phyloP scores from a whole-genome alignment of 176 grass and related monocot species.

The Puccinellia tenuiflora region DNA sequence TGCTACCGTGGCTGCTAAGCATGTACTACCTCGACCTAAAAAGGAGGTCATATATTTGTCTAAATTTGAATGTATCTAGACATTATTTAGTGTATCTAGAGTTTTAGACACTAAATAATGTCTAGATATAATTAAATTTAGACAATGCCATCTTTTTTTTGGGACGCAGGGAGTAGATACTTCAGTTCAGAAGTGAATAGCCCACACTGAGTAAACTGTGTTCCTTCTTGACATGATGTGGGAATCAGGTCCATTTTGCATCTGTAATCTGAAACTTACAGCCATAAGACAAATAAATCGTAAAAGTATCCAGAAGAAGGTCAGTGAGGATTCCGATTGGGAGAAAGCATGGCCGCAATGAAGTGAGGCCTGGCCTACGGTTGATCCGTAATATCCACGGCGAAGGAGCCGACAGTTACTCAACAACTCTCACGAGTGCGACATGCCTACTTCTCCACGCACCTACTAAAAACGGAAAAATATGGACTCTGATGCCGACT shows the following conservation, averaged over 20 bases:
- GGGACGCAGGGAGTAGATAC: too few species aligned
- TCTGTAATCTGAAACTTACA: neutral
- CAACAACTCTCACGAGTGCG: neutral
- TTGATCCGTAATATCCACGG: neutral
- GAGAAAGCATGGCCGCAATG: neutral
- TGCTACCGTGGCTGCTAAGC: neutral
- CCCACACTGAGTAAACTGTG: neutral
- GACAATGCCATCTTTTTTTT: too few species aligned
- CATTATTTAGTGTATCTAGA: too few species aligned
- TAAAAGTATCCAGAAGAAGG: neutral
- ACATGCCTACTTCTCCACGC: neutral
- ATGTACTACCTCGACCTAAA: too few species aligned
- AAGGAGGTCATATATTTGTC: too few species aligned
- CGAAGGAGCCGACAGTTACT: too few species aligned
- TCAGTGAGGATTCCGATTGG: neutral
- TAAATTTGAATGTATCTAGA: too few species aligned
- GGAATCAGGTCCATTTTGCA: neutral
- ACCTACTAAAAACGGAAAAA: neutral
- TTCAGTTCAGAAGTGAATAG: neutral
- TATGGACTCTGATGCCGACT: neutral
- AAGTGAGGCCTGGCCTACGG: neutral
- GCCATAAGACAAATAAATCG: neutral
- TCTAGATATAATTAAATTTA: too few species aligned
- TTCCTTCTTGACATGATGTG: neutral
- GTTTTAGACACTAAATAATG: too few species aligned